Base-by-base conservation (phyloP, 2,329 filamentous ascomycete genomes). In the Blastomyces parvus region DNA sequence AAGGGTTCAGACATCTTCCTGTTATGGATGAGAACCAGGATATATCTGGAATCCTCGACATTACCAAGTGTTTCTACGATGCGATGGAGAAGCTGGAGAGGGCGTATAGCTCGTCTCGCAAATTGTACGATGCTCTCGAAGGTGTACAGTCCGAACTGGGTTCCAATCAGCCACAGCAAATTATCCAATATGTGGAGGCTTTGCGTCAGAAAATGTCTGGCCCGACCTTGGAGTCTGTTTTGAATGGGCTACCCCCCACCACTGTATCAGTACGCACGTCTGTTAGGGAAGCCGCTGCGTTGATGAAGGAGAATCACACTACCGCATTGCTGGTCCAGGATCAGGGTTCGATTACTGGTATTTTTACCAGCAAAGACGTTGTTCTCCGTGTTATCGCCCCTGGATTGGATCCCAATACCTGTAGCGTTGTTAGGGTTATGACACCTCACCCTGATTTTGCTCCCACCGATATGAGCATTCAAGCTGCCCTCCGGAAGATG, bases 1-100 rank as follows among this genome's bases (percentile, higher is more conserved):
- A 97, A 80, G 94, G 94, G 22, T 99, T 99, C 82, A 87, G 94
- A 70, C 94, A 99, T 80, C 78, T 99, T 73, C 94, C 94, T 2
- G 94, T 99, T 68, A 99, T 99, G 94, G 94, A 99, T 77, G 94
- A 99, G 81, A 97, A 99, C 77, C 94, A 99, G 78, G 93, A 99
- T 73, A 99, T 99, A 66, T 96, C 92, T 8, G 94, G 94, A 81
- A 92, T 99, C 69, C 81, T 99, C 62, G 94, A 99, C 77, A 99
- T 99, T 71, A 99, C 94, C 63, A 99, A 97, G 79, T 99, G 94
- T 79, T 99, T 99, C 78, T 99, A 99, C 78, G 94, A 99, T 78
- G 94, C 94, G 53, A 99, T 99, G 94, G 94, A 99, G 82, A 99
- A 99, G 82, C 81, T 99, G 65, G 94, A 99, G 81, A 88, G 94